phyloP scores from a whole-genome alignment of 1,284 basidiomycete genomes.

The Ustilago hordei region DNA sequence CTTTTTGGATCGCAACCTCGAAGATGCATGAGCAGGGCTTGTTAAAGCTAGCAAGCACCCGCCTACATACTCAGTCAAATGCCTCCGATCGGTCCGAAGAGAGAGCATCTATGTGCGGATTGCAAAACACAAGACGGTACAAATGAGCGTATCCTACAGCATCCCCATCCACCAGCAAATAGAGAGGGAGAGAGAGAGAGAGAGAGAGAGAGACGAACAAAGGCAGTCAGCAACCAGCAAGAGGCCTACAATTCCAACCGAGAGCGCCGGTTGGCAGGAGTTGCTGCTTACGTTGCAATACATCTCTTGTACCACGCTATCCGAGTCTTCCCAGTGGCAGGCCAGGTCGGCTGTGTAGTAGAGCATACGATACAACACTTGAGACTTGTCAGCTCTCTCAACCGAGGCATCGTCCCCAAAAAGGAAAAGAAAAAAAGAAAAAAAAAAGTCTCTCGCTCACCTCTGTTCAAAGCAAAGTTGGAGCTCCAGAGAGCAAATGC shows the following conservation, averaged over 20 bases:
- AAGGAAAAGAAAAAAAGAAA: too few relatives aligned
- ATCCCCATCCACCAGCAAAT: background rate
- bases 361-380: background rate
- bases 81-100: background rate
- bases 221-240: background rate
- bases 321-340: constrained; percentile 61
- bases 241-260: background rate
- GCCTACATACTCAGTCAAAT: constrained; percentile 3
- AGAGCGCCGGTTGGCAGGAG: background rate
- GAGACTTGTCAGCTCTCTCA: background rate
- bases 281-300: constrained; percentile 50
- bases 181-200: background rate
- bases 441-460: background rate
- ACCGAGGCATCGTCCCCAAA: background rate
- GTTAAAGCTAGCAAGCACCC: background rate
- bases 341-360: constrained; percentile 49
- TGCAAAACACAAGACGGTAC: constrained; percentile 54
- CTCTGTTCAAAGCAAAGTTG: constrained; percentile 6
- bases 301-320: constrained; percentile 56
- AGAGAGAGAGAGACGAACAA: background rate
- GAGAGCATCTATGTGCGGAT: constrained; percentile 35
- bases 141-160: constrained; percentile 51
- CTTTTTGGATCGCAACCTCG: constrained; percentile 54
- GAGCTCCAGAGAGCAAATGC: background rate
- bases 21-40: constrained; percentile 31